Evolutionary conservation across 1,284 basidiomycete genomes (phyloP).

Genomic region (Spongispora temasekensis): DNA sequence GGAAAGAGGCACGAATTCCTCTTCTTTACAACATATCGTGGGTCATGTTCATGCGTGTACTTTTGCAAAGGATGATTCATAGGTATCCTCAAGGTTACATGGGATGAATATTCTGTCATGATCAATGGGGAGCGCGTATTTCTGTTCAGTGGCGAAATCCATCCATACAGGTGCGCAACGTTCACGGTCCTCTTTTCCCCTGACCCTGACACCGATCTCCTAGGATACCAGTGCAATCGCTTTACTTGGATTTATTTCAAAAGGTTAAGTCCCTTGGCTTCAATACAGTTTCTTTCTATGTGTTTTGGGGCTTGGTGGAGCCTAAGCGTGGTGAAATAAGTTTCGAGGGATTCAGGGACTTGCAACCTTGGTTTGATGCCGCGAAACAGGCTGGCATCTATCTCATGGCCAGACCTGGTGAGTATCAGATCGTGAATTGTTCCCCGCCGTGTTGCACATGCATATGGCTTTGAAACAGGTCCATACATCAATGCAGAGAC

Average conservation of each 20-base stretch:
- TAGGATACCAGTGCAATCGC: constrained; percentile 44
- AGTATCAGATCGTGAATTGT: background rate
- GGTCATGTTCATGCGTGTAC: background rate
- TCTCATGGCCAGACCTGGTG: constrained; percentile 48
- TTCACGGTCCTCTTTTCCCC: background rate
- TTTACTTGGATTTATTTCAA: constrained; percentile 46
- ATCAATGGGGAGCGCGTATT: constrained; percentile 49
- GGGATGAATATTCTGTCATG: constrained; percentile 51
- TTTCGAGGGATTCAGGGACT: constrained; percentile 48
- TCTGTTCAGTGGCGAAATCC: constrained; percentile 50
- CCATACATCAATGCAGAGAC: constrained; percentile 60
- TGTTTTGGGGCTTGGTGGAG: constrained; percentile 49
- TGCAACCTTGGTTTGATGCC: constrained; percentile 50
- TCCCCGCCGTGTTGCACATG: background rate
- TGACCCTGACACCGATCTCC: constrained; percentile 1
- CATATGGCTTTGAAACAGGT: constrained; percentile 20
- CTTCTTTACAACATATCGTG: constrained; percentile 26
- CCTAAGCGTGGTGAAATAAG: constrained; percentile 46
- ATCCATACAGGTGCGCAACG: constrained; percentile 42
- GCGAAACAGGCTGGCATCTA: constrained; percentile 48
- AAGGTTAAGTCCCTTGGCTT: constrained; percentile 50
- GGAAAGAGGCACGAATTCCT: too few relatives aligned
- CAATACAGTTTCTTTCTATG: constrained; percentile 48
- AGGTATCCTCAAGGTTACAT: constrained; percentile 34
- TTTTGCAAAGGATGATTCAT: background rate